Evolutionary conservation across 495 filamentous ascomycete genomes (phyloP), one percentile per base, ranked within the genome.

Genomic region (Glarea lozoyensis): DNA sequence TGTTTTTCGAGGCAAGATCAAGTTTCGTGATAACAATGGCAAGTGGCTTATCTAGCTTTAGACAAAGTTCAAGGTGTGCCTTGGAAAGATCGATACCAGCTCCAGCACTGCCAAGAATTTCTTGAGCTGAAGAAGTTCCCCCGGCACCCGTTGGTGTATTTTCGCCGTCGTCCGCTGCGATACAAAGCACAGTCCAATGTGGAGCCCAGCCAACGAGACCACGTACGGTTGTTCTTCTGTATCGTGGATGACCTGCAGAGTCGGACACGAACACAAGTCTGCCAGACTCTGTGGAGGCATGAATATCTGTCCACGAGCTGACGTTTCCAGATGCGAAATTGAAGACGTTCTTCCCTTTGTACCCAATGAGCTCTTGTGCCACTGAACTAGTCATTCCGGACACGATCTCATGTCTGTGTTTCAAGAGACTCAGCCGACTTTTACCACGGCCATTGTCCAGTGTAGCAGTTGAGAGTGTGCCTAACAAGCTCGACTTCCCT

Each of bases 141-240:
- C 66, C 67, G 16, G 54, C 33, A 5, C 40, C 30, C 19, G 27
- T 37, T 10, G 60, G 39, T 12, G 52, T 50, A 37, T 55, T 61
- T 27, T 81, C 75, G 21, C 67, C 70, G 48, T 83, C 80, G 54
- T 90, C 86, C 17, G 87, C 88, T 16, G 89, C 79, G 43, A 96
- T 79, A 53, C 93, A 93, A 10, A 95, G 73, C 33, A 93, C 56
- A 5, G 86, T 88, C 77, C 88, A 53, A 57, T 98, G 89, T 16
- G 92, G 92, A 16, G 86, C 87, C 88, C 92, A 98, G 40, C 90
- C 88, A 35, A 98, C 68, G n/a, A 97, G 65, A 0, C 88, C 86
- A 40, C 89, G 72, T 22, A 97, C 66, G 3, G 83, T 88, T 1
- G 93, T 96, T 43, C 90, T 79, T 30, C 88, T 70, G 61, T 88